Conservation (phyloP, 139 green algal genomes). For the Deuterostichococcus epilithicus region DNA sequence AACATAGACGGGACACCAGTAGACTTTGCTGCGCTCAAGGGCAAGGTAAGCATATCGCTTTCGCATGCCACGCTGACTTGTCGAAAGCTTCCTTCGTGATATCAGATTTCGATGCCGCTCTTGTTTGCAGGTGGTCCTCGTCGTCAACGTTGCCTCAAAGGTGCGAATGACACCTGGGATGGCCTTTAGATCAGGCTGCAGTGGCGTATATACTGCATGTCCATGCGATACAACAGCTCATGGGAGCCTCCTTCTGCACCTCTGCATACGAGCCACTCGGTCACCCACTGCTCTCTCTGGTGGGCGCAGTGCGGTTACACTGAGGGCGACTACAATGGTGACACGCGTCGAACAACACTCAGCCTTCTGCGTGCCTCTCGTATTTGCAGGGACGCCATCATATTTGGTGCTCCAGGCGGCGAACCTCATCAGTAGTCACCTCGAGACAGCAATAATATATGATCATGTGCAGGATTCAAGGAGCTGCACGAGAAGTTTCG, state of each 20-base stretch:
- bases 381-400: not conserved
- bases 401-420: not conserved
- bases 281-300: too few species aligned
- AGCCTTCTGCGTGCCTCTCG: too few species aligned
- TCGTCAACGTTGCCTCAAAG: conserved; percentile 44
- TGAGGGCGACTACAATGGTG: conserved; percentile 35
- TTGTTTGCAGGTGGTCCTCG: conserved; percentile 18
- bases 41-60: not conserved
- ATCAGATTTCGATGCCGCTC: not conserved
- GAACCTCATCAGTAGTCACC: not conserved
- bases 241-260: too few species aligned
- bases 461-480: conserved; percentile 8
- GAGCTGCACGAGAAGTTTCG: conserved; percentile 34
- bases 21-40: not conserved
- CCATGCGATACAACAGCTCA: too few species aligned
- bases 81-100: too few species aligned
- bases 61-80: not conserved
- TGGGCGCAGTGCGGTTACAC: conserved; percentile 49
- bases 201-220: too few species aligned
- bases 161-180: too few species aligned
- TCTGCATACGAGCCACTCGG: too few species aligned
- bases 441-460: not conserved
- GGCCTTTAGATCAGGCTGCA: too few species aligned
- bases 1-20: not conserved
- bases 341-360: too few species aligned